phyloP scores from a whole-genome alignment of 140 eudicot species.

The Erigeron philadelphicus region DNA sequence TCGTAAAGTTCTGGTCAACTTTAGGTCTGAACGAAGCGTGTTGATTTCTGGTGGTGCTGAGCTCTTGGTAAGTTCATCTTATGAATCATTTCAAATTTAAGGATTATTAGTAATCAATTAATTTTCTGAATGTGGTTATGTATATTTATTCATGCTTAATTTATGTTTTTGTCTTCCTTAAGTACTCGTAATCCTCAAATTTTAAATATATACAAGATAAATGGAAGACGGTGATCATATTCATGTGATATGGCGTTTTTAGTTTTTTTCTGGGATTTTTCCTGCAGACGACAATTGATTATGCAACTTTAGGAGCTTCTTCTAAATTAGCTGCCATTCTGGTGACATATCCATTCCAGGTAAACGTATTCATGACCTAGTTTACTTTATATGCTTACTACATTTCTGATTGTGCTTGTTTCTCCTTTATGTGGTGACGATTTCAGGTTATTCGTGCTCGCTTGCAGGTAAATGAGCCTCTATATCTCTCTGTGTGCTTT shows the following conservation, averaged over 20 bases:
- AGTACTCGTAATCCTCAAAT: background rate
- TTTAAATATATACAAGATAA: background rate
- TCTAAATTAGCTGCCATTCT: slow-evolving; percentile 84
- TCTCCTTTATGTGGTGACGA: slow-evolving; percentile 12
- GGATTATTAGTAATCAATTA: background rate
- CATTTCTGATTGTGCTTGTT: slow-evolving; percentile 12
- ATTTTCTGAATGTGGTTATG: slow-evolving; percentile 14
- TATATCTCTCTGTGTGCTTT: slow-evolving; percentile 13
- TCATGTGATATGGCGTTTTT: background rate
- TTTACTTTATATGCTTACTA: background rate
- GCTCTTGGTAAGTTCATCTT: slow-evolving; percentile 49
- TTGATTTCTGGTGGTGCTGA: slow-evolving; percentile 33
- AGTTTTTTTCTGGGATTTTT: background rate
- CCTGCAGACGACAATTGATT: slow-evolving; percentile 66
- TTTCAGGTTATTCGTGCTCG: slow-evolving; percentile 90
- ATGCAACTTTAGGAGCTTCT: slow-evolving; percentile 79
- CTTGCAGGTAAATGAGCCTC: slow-evolving; percentile 60
- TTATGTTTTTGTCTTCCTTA: background rate
- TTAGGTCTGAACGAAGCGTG: slow-evolving; percentile 33
- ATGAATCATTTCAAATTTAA: background rate
- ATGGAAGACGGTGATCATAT: slow-evolving; percentile 1
- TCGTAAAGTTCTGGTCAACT: slow-evolving; percentile 54
- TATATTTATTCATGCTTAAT: slow-evolving; percentile 7
- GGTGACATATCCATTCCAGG: slow-evolving; percentile 90
- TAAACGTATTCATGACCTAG: slow-evolving; percentile 19